These are phyloP conservation scores for Mariannaea elegans DNA, from an alignment of 2,329 filamentous ascomycete species.

Conservation along the genomic window DNA sequence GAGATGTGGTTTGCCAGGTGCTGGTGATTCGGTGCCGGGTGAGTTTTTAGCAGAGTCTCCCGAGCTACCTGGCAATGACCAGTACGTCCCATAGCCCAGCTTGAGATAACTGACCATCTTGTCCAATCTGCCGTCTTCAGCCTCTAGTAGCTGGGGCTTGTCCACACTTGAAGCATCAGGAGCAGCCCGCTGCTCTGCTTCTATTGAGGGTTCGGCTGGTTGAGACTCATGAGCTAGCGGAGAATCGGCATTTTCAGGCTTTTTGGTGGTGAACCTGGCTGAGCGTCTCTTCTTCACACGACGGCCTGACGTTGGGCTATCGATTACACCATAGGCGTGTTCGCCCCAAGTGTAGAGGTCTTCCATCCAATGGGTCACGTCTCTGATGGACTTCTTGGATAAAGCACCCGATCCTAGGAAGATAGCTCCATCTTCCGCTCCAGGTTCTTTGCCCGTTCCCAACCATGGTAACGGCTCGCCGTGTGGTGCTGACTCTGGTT, in stretches of 20 bases:
- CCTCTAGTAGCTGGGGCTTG: constrained; percentile 28
- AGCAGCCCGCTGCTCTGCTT: neutral
- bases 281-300: constrained; percentile 53
- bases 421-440: constrained; percentile 81
- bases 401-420: constrained; percentile 84
- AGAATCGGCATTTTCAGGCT: constrained; percentile 6
- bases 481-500: constrained; percentile 35
- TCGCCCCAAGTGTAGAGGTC: constrained; percentile 86
- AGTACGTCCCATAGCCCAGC: constrained; percentile 73
- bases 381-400: constrained; percentile 74
- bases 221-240: neutral
- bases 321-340: constrained; percentile 83
- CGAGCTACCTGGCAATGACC: constrained; percentile 55
- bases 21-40: constrained; percentile 17
- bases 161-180: constrained; percentile 5
- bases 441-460: constrained; percentile 73
- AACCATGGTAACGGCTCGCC: constrained; percentile 66
- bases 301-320: constrained; percentile 77
- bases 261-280: constrained; percentile 21
- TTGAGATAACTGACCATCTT: constrained; percentile 72
- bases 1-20: constrained; percentile 23
- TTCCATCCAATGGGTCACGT: constrained; percentile 87
- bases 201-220: neutral
- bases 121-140: constrained; percentile 54
- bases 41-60: constrained; percentile 28